Percentiles rank a stretch among this genome's conserved stretches.
These are phyloP conservation scores for Datura wrightii DNA, from an alignment of 257 asterid species.

Conservation along the genomic window DNA sequence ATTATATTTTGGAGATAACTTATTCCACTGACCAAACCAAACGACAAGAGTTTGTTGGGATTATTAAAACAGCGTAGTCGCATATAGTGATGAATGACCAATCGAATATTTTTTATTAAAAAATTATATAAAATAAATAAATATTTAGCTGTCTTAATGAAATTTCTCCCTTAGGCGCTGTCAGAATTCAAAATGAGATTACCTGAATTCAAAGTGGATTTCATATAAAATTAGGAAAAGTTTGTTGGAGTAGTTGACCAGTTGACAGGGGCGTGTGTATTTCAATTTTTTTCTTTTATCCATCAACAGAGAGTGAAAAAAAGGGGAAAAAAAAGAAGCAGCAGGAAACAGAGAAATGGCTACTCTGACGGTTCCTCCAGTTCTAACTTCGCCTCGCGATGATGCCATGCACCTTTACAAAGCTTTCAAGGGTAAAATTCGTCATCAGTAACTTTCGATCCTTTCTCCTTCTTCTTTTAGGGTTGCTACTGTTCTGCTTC, in stretches of 20 bases:
- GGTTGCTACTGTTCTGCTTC: not conserved
- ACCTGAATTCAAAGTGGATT: too few species aligned
- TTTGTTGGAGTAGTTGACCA: not conserved
- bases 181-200: too few species aligned
- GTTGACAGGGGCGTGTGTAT: not conserved
- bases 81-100: too few species aligned
- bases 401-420: slow-evolving; percentile 83
- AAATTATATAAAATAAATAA: too few species aligned
- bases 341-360: slow-evolving; percentile 52
- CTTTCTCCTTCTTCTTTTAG: not conserved
- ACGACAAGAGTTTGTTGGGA: too few species aligned
- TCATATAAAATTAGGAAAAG: not conserved
- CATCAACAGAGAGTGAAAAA: not conserved
- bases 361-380: slow-evolving; percentile 65
- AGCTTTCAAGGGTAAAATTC: slow-evolving; percentile 79
- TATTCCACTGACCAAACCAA: too few species aligned
- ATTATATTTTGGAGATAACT: too few species aligned
- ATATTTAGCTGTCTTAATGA: too few species aligned
- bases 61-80: too few species aligned
- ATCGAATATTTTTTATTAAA: too few species aligned
- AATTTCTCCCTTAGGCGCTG: too few species aligned
- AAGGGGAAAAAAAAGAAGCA: not conserved
- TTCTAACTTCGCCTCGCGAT: slow-evolving; percentile 82
- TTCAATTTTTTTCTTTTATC: not conserved
- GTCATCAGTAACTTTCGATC: not conserved